Evolutionary conservation across 371 early-diverging fungal species (phyloP).

Genomic region (Basidiobolus meristosporus): DNA sequence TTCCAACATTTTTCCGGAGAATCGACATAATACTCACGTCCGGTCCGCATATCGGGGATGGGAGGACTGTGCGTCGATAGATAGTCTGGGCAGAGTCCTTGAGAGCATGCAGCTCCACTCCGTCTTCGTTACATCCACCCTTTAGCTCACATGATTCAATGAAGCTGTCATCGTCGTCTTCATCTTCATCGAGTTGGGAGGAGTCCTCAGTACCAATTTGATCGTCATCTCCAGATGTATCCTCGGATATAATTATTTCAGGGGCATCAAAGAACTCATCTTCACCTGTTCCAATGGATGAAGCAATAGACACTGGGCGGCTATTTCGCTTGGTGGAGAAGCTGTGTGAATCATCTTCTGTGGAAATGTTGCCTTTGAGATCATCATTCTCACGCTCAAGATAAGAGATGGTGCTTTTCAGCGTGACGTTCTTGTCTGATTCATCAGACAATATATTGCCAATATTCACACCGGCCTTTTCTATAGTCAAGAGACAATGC

Average conservation of each 20-base stretch:
- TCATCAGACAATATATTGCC: too few species aligned
- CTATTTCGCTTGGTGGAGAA: background rate
- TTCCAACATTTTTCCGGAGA: slow-evolving; percentile 84
- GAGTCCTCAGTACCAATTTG: background rate
- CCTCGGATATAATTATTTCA: slow-evolving; percentile 1
- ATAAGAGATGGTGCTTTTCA: background rate
- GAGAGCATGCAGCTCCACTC: background rate
- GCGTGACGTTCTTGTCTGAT: background rate
- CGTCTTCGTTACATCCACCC: background rate
- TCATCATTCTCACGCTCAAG: too few species aligned
- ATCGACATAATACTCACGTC: slow-evolving; percentile 71
- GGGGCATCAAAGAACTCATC: slow-evolving; percentile 10
- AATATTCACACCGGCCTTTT: too few species aligned
- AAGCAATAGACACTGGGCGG: slow-evolving; percentile 4
- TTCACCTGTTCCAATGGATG: slow-evolving; percentile 9
- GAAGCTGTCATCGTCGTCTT: slow-evolving; percentile 1
- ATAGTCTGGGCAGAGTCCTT: slow-evolving; percentile 2
- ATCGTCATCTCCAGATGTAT: slow-evolving; percentile 9
- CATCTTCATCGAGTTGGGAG: slow-evolving; percentile 4
- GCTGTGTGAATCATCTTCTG: background rate
- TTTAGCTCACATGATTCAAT: background rate
- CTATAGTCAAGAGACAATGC: too few species aligned
- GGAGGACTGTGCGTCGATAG: slow-evolving; percentile 34
- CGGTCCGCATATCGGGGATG: slow-evolving; percentile 53
- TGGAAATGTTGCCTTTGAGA: too few species aligned